Evolutionary conservation across 139 green algal species (phyloP).

Genomic region (Coelastrella sp.): DNA sequence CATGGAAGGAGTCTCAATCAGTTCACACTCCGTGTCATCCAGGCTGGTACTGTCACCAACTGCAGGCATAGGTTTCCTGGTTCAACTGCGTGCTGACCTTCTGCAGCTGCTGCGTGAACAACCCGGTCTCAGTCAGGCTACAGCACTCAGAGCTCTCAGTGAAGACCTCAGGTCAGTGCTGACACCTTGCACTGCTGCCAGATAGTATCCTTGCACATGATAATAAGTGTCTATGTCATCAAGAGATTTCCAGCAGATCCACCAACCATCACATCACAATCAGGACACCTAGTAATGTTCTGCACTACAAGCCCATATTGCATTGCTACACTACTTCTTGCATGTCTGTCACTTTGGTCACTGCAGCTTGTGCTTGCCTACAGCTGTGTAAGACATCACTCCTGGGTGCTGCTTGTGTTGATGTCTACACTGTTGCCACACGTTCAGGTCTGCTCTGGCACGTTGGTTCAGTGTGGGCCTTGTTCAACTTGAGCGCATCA

Average conservation of each 20-base stretch:
- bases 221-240: no score
- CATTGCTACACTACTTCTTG: no score
- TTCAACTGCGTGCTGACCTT: slow-evolving; percentile 75
- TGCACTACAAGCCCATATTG: no score
- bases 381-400: not conserved
- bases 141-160: slow-evolving; percentile 12
- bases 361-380: not conserved
- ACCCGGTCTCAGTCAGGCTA: not conserved
- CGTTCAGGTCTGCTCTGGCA: slow-evolving; percentile 66
- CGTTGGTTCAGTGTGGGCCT: slow-evolving; percentile 82
- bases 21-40: no score
- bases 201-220: not conserved
- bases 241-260: no score
- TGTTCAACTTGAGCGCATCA: slow-evolving; percentile 78
- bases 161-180: not conserved
- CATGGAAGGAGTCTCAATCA: no score
- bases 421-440: no score
- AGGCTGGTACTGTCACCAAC: no score
- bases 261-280: no score
- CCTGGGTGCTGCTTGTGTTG: not conserved
- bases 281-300: no score
- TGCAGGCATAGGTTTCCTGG: slow-evolving; percentile 79
- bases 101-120: slow-evolving; percentile 41
- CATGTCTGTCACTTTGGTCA: no score
- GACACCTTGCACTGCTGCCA: not conserved